phyloP scores from a whole-genome alignment of 2,329 filamentous ascomycete genomes.

The Teratosphaeria viscida region DNA sequence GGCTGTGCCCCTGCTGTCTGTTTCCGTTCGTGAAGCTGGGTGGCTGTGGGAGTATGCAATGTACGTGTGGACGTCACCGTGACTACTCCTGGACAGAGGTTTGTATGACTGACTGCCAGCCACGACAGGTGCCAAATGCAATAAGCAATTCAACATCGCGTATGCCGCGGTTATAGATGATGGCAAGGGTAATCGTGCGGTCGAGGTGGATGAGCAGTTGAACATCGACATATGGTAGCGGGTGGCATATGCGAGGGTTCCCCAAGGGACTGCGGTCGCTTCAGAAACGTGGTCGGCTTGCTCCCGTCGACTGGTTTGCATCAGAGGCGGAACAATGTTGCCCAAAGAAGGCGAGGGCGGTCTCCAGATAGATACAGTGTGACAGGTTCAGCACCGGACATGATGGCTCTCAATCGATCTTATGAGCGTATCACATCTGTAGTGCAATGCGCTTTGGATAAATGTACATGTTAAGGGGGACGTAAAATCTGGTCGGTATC shows the following conservation, averaged over 20 bases:
- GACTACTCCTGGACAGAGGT: not conserved
- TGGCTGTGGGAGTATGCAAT: slow-evolving; percentile 2
- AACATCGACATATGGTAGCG: slow-evolving; percentile 1
- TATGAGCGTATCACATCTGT: too few relatives aligned
- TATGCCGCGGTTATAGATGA: slow-evolving; percentile 4
- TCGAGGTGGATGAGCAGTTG: slow-evolving; percentile 3
- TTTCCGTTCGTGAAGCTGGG: slow-evolving; percentile 5
- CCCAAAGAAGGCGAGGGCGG: not conserved
- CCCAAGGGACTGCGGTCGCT: not conserved
- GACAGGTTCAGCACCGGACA: not conserved
- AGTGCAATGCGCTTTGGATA: too few relatives aligned
- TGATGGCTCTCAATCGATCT: too few relatives aligned
- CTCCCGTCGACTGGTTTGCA: not conserved
- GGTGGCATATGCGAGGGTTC: not conserved
- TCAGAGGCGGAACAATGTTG: not conserved
- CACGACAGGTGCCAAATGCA: slow-evolving; percentile 4
- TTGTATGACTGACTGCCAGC: not conserved
- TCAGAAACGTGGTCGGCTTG: not conserved
- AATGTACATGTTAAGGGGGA: too few relatives aligned
- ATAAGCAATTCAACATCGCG: slow-evolving; percentile 1
- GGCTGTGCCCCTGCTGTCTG: slow-evolving; percentile 2
- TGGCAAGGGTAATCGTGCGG: slow-evolving; percentile 1
- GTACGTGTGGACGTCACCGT: not conserved
- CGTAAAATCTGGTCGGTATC: too few relatives aligned
- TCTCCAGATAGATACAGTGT: not conserved